Evolutionary conservation across 163 green algal genomes (phyloP).

Genomic region (Scenedesmus sp.): DNA sequence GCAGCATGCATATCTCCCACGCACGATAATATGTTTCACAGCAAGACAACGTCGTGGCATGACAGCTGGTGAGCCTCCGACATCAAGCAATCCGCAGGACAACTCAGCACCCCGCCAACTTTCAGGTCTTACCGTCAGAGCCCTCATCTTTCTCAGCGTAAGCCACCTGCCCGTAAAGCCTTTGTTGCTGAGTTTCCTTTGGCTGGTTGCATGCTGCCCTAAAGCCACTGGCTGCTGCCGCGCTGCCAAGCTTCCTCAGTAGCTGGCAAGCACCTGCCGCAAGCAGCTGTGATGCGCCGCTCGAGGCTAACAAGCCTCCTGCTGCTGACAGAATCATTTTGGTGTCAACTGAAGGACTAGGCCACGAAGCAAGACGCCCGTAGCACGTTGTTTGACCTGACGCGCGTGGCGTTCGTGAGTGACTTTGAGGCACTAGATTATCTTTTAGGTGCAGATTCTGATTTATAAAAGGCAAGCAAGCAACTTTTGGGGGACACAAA

Average conservation of each 20-base stretch:
- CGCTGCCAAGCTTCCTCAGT: neutral
- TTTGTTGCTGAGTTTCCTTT: neutral
- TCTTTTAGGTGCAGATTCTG: neutral
- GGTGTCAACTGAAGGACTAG: neutral
- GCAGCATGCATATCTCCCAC: neutral
- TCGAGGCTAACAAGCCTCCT: neutral
- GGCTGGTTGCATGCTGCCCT: neutral
- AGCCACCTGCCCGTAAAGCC: neutral
- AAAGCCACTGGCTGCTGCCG: neutral
- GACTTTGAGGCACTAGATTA: neutral
- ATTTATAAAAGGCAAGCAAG: neutral
- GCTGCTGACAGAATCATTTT: neutral
- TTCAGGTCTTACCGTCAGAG: neutral
- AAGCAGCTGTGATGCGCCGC: neutral
- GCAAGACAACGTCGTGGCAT: too few relatives aligned
- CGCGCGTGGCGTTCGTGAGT: neutral
- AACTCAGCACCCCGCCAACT: neutral
- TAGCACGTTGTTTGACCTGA: neutral
- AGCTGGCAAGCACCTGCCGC: neutral
- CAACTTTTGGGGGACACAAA: too few relatives aligned
- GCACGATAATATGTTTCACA: too few relatives aligned
- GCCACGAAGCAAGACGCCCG: neutral
- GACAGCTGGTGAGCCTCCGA: too few relatives aligned
- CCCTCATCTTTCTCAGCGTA: neutral
- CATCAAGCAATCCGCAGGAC: too few relatives aligned